phyloP scores from a whole-genome alignment of 108 stramenopile genomes.

The Cafeteria roenbergensis region DNA sequence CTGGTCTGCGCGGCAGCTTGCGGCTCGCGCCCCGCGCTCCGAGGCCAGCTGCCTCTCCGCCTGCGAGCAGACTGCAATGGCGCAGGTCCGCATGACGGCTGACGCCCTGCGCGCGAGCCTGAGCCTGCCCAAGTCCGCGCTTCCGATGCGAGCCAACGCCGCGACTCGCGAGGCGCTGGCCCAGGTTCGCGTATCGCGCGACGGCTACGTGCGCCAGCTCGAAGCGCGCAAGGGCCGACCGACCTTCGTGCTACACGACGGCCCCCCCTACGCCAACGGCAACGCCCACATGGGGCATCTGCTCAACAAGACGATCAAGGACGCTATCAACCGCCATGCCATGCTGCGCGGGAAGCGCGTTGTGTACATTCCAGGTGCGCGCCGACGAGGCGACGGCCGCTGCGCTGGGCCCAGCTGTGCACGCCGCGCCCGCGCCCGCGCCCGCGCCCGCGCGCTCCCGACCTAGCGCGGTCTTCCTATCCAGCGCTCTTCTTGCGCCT shows the following conservation, averaged over 20 bases:
- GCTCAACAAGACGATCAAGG: constrained; percentile 93
- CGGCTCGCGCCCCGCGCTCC: too few species aligned
- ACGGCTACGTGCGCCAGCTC: constrained; percentile 72
- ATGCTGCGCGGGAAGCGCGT: constrained; percentile 80
- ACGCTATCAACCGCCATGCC: constrained; percentile 90
- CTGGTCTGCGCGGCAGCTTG: too few species aligned
- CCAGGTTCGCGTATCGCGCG: constrained; percentile 62
- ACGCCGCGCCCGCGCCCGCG: too few species aligned
- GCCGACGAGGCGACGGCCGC: too few species aligned
- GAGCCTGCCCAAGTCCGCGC: constrained; percentile 70
- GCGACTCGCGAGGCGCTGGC: constrained; percentile 71
- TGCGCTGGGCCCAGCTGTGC: too few species aligned
- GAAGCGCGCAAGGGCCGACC: constrained; percentile 30
- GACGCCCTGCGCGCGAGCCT: too few species aligned
- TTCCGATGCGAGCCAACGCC: constrained; percentile 88
- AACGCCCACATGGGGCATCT: constrained; percentile 95
- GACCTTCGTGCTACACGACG: constrained; percentile 88
- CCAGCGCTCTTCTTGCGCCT: background rate
- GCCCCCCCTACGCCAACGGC: constrained; percentile 98
- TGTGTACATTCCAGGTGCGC: constrained; percentile 64
- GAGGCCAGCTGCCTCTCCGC: too few species aligned
- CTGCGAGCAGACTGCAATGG: too few species aligned
- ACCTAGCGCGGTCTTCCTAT: too few species aligned
- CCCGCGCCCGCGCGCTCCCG: too few species aligned
- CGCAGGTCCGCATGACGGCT: too few species aligned